These are phyloP conservation scores for Colletotrichum theobromicola DNA, from an alignment of 2,329 filamentous ascomycete species.

Conservation along the genomic window DNA sequence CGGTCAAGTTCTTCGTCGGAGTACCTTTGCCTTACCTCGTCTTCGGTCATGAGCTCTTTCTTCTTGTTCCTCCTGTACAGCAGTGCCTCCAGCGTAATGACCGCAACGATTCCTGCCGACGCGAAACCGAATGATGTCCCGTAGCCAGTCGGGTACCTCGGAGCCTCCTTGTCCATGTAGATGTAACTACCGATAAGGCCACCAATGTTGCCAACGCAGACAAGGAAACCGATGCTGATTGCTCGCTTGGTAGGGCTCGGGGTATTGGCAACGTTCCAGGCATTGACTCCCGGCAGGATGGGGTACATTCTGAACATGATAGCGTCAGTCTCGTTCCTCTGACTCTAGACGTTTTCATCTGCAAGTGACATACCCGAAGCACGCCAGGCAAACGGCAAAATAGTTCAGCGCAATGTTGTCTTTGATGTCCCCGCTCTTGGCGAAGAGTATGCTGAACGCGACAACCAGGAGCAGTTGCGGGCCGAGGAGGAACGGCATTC, in stretches of 20 bases:
- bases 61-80: conserved; percentile 26
- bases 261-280: conserved; percentile 46
- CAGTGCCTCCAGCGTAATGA: conserved; percentile 6
- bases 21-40: conserved; percentile 31
- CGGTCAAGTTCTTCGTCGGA: conserved; percentile 31
- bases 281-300: conserved; percentile 43
- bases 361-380: conserved; percentile 27
- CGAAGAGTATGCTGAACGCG: conserved; percentile 39
- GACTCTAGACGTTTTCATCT: no score
- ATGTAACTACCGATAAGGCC: conserved; percentile 31
- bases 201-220: conserved; percentile 44
- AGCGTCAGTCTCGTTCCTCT: background rate
- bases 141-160: conserved; percentile 20
- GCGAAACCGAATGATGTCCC: conserved; percentile 14
- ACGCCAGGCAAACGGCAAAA: conserved; percentile 49
- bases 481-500: conserved; percentile 42
- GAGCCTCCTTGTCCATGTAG: conserved; percentile 20
- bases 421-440: conserved; percentile 38
- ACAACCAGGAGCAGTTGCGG: conserved; percentile 38
- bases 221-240: conserved; percentile 44
- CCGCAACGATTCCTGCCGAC: conserved; percentile 19
- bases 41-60: conserved; percentile 26
- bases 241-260: conserved; percentile 42
- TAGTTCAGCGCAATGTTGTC: conserved; percentile 46
- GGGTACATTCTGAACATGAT: conserved; percentile 42